Evolutionary conservation across 371 early-diverging fungal genomes (phyloP).

Genomic region (Mortierella sp.): DNA sequence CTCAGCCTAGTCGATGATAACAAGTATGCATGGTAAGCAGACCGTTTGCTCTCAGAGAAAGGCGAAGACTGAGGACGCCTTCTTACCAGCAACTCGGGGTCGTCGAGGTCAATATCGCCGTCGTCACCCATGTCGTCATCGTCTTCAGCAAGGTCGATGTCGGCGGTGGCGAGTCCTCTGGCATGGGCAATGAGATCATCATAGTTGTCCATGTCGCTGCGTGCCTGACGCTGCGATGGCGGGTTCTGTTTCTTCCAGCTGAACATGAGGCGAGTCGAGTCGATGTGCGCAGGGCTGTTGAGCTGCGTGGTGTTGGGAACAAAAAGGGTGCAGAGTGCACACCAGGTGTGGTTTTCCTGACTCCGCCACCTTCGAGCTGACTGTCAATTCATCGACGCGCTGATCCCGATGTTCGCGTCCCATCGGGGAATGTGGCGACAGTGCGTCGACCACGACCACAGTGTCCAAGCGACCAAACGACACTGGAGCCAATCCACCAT

Average conservation of each 20-base stretch:
- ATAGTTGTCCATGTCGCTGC: slow-evolving; percentile 21
- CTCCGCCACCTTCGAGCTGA: too few species aligned
- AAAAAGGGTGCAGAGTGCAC: too few species aligned
- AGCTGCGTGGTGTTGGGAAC: background rate
- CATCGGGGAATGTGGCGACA: too few species aligned
- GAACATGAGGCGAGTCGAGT: slow-evolving; percentile 22
- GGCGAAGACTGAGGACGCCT: background rate
- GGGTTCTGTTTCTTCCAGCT: slow-evolving; percentile 55
- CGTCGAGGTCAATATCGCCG: slow-evolving; percentile 64
- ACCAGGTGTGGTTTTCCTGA: too few species aligned
- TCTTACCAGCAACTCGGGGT: slow-evolving; percentile 61
- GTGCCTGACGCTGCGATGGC: slow-evolving; percentile 26
- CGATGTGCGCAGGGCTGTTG: background rate
- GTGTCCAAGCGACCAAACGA: too few species aligned
- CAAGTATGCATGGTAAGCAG: background rate
- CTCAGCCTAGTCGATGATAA: slow-evolving; percentile 31
- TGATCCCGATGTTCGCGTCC: too few species aligned
- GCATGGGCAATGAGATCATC: slow-evolving; percentile 45
- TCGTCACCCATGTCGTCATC: slow-evolving; percentile 58
- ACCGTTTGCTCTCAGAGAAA: too few species aligned
- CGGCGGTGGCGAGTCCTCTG: slow-evolving; percentile 40
- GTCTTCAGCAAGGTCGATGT: slow-evolving; percentile 24
- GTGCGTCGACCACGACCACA: too few species aligned
- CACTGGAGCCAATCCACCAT: too few species aligned
- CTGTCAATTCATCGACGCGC: too few species aligned